Base-by-base conservation (phyloP, 2,329 filamentous ascomycete genomes). In the Corniculantispora saksenae region DNA sequence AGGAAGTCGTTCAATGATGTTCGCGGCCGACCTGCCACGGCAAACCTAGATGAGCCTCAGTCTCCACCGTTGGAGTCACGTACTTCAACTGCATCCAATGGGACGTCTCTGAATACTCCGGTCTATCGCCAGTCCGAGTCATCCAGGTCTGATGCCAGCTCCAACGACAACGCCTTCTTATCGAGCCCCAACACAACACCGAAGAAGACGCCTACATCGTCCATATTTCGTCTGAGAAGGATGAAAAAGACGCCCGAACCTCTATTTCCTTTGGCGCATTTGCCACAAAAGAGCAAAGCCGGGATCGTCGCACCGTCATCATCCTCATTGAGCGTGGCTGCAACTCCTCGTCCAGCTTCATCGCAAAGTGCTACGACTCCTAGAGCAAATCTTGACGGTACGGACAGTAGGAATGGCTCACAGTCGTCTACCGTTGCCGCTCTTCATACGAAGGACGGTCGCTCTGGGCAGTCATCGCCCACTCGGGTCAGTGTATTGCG, bases 141-240 rank as follows among this genome's bases (percentile, higher is more conserved):
- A 1, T 97, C 93, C 2, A 87, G 91, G 69, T 97, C 94, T 32
- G 94, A 97, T 76, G 91, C 87, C 53, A 97, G 92, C 78, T 91
- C 89, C 19, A 87, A 84, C 50, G 90, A 94, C 71, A 86, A 86
- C 76, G 84, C 83, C 57, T 85, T 80, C 68, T 84, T 80, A 55
- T 48, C 88, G 84, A 66, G 90, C 83, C 61, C 89, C 83, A 53
- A 89, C 32, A 74, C 87, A 8, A 89, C 88, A 13, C 87, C 75
- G 3, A 79, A 91, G 68, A 87, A 84, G 12, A 80, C 85, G 17
- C 83, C 86, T 7, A 89, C 86, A 43, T 91, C 85, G 25, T 90
- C 90, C 29, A 92, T 97, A 74, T 97, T 97, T 75, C 89, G 89
- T 65, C 83, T 98, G 68, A 90, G 93, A 61, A 85, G 93, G 68